These are phyloP conservation scores for Dispira simplex DNA, from an alignment of 192 early-diverging fungal genomes.

Conservation along the genomic window DNA sequence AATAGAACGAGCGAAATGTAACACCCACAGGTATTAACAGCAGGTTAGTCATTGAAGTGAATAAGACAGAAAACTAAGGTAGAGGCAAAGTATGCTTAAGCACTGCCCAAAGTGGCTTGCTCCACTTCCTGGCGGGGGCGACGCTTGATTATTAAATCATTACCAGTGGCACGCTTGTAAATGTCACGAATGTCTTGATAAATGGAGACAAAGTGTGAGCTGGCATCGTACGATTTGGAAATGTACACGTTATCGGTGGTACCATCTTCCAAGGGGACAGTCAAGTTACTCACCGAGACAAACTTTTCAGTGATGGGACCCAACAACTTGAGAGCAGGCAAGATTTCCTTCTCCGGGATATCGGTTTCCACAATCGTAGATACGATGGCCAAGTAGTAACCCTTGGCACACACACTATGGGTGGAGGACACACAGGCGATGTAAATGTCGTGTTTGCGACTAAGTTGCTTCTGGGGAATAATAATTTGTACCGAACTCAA, in stretches of 20 bases:
- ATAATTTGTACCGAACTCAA: conserved; percentile 90
- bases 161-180: conserved; percentile 67
- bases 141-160: conserved; percentile 61
- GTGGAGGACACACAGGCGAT: conserved; percentile 74
- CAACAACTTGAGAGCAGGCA: conserved; percentile 73
- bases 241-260: conserved; percentile 71
- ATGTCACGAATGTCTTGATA: conserved; percentile 92
- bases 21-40: too few relatives aligned
- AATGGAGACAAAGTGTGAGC: conserved; percentile 97
- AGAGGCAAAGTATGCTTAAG: neutral
- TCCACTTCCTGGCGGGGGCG: conserved; percentile 38
- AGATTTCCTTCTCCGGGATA: conserved; percentile 81
- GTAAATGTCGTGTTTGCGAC: conserved; percentile 92
- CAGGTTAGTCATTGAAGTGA: too few relatives aligned
- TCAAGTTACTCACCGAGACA: conserved; percentile 67
- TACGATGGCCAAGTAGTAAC: conserved; percentile 88
- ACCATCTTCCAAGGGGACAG: conserved; percentile 78
- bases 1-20: too few relatives aligned
- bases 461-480: conserved; percentile 94
- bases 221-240: conserved; percentile 93
- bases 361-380: conserved; percentile 90
- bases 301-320: conserved; percentile 89
- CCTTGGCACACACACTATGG: conserved; percentile 86
- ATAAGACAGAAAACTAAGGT: too few relatives aligned
- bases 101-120: conserved; percentile 12